Base-by-base conservation (phyloP, 2,329 filamentous ascomycete species). In the Claviceps sp. region DNA sequence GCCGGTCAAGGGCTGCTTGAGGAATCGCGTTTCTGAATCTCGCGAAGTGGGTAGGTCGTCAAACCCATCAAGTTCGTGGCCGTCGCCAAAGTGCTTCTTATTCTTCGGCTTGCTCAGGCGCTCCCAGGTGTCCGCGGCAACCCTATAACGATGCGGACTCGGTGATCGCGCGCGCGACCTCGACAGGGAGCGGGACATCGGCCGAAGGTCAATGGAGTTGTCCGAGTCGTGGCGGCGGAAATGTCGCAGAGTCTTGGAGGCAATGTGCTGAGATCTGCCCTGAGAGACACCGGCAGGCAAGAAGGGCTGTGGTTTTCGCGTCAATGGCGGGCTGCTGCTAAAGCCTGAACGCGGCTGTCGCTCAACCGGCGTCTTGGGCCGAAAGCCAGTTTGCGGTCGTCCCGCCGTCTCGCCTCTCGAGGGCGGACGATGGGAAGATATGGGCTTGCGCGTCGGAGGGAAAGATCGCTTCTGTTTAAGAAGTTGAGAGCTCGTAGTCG, bases 21-120 rank as follows among this genome's bases (percentile, higher is more conserved):
- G 75, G 62, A 81, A 98, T 60, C 81, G 86, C 56, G 82, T 88
- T 68, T 98, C 93, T 14, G 81, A 78, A 55, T 85, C 81, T 13
- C 78, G 81, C 16, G 90, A 96, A 0, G 90, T 97, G 1, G 91
- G 91, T 52, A 98, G 72, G 67, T 98, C 93, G 64, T 98, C 93
- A 64, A 98, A 97, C 2, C 79, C 82, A 59, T 97, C 91, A 37
- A 98, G 75, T 67, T 98, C 93, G 55, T 85, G 86, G 16, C 93
- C 93, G 65, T 96, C 88, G 13, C 93, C 93, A 69, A 94, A 98
- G 75, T 68, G 63, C 55, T 66, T 68, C 57, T 68, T 69, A 49
- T 66, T 66, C 59, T 67, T 69, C 3, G 88, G 88, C 64, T 84
- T 86, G 56, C 79, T 90, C 54, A 95, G 70, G 47, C 85, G 82